Evolutionary conservation across 257 asterid genomes (phyloP), one percentile per base, ranked within the genome.

Genomic region (Nicotiana attenuata): DNA sequence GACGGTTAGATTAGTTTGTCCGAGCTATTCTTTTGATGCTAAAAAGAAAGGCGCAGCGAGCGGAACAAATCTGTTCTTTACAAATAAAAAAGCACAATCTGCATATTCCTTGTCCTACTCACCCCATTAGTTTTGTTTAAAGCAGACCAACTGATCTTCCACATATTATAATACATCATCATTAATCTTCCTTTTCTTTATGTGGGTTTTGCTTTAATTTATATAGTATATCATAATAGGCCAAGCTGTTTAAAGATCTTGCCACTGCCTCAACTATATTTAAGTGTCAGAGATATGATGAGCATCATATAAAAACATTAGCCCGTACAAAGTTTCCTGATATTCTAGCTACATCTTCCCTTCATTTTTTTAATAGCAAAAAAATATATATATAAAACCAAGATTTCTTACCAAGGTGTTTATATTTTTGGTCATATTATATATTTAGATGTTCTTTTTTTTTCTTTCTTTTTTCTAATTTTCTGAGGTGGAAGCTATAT

Each of bases 1-100:
- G 24, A 41, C 68, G n/a, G 63, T 80, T 80, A 28, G 26, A 80
- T 57, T 80, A 7, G 53, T 26, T 63, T 45, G 77, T 64, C 26
- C 52, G 2, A 24, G 8, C 28, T 65, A 19, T 64, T 35, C 73
- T 45, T 28, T 65, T 63, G 41, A 75, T 50, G 63, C 41, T 75
- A 50, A 38, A 35, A 14, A 50, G 24, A 78, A 24, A 24, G 0
- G 28, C 4, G 16, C 5, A 14, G 22, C 31, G 16, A 14, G 22
- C 31, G 24, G 71, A 80, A 65, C 83, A 64, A 63, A 47, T 63
- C 76, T 63, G 64, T 63, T 50, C 76, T 65, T 80, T 80, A 66
- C 77, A 80, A 52, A 50, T 24, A 14, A 16, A 45, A 63, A 80
- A 22, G 64, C 52, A 65, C 22, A 67, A 65, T 41, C 45, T 15